Evolutionary conservation across 2,329 filamentous ascomycete genomes (phyloP).

Genomic region (Fusarium heterosporum): DNA sequence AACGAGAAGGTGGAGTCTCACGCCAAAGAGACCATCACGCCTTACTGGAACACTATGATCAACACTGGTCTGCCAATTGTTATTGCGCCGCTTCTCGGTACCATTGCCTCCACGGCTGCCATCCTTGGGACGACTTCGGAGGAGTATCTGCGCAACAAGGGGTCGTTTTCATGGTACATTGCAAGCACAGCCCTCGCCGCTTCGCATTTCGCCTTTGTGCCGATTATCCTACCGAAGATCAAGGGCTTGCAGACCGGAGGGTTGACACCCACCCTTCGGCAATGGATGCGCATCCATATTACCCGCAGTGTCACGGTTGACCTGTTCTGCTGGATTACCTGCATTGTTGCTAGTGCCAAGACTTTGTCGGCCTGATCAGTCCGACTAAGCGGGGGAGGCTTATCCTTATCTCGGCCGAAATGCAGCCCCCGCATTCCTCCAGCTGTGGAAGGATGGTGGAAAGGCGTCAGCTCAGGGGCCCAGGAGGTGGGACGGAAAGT

Average conservation of each 20-base stretch:
- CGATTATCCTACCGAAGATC: background rate
- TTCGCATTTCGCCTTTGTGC: background rate
- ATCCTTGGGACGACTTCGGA: background rate
- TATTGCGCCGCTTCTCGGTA: background rate
- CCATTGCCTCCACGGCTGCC: background rate
- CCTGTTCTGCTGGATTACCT: background rate
- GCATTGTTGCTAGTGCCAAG: background rate
- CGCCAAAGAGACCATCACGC: background rate
- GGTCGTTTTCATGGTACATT: background rate
- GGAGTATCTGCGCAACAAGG: background rate
- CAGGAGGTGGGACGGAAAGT: no score
- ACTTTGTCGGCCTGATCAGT: background rate
- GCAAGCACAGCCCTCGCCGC: background rate
- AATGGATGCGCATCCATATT: background rate
- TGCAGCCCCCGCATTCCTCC: no score
- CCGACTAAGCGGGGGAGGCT: no score
- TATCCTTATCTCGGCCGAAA: no score
- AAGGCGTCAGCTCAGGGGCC: no score
- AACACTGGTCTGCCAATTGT: background rate
- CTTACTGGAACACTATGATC: background rate
- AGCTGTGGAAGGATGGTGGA: no score
- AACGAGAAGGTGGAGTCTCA: background rate
- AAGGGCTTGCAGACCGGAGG: background rate
- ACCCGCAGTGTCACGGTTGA: background rate
- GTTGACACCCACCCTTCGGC: background rate